These are phyloP conservation scores for Carex kokanica DNA, from an alignment of 176 grass and related monocot species.

Conservation along the genomic window DNA sequence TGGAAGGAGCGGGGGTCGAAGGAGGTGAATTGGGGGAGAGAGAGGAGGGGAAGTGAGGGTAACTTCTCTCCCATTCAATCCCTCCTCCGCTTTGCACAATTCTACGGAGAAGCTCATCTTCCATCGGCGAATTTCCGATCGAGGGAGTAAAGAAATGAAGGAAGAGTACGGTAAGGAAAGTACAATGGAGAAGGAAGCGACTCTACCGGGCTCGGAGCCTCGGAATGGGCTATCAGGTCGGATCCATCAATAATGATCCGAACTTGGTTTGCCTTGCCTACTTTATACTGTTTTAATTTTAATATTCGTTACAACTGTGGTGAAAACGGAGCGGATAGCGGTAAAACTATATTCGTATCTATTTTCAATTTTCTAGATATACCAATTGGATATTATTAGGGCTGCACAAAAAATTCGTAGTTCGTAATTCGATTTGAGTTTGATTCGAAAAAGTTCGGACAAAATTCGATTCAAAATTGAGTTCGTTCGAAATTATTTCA, in stretches of 20 bases:
- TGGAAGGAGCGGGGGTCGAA: slow-evolving; percentile 30
- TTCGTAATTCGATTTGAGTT: no score
- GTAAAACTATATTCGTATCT: no score
- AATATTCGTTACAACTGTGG: no score
- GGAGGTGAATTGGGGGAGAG: slow-evolving; percentile 44
- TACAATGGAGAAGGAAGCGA: not conserved
- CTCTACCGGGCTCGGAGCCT: not conserved
- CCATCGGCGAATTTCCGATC: slow-evolving; percentile 24
- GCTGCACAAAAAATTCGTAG: no score
- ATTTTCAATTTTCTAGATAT: no score
- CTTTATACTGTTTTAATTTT: not conserved
- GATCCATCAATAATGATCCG: not conserved
- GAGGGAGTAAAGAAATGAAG: not conserved
- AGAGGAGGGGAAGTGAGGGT: slow-evolving; percentile 32
- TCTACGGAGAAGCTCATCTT: slow-evolving; percentile 39
- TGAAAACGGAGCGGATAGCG: no score
- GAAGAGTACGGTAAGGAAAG: not conserved
- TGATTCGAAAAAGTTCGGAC: no score
- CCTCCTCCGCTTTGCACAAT: slow-evolving; percentile 31
- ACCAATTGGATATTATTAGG: no score
- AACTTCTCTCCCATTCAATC: slow-evolving; percentile 13
- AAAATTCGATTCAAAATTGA: no score
- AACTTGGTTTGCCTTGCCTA: not conserved
- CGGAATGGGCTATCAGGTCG: not conserved
- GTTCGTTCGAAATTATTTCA: no score